phyloP scores from a whole-genome alignment of 331 rosid species.

The Quercus tomentella region DNA sequence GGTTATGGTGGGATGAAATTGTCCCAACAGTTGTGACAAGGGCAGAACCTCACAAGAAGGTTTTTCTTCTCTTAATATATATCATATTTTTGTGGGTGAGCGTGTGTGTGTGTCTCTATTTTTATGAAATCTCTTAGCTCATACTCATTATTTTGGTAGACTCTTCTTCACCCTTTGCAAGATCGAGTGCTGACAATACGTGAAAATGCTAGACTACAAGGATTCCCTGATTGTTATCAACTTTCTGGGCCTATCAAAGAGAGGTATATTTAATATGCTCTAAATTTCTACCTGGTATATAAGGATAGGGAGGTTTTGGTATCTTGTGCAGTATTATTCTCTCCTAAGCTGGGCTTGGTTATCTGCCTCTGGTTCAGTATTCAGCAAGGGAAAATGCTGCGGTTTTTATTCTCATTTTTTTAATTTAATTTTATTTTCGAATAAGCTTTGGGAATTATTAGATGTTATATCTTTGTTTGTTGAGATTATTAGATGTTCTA shows the following conservation, averaged over 20 bases:
- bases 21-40: constrained; percentile 41
- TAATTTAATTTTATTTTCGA: too few species aligned
- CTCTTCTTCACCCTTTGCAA: constrained; percentile 33
- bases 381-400: too few species aligned
- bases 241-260: constrained; percentile 35
- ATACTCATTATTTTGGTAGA: constrained; percentile 3
- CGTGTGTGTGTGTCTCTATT: neutral
- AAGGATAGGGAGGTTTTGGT: too few species aligned
- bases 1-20: constrained; percentile 49
- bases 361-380: too few species aligned
- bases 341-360: neutral
- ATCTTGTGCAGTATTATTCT: neutral
- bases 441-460: too few species aligned
- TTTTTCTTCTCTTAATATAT: neutral
- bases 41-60: constrained; percentile 48
- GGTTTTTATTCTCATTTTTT: too few species aligned
- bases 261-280: constrained; percentile 21
- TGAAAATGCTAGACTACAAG: constrained; percentile 44
- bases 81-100: neutral
- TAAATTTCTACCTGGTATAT: neutral
- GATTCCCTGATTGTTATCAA: constrained; percentile 42
- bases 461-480: too few species aligned
- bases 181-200: constrained; percentile 36
- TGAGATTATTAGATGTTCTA: too few species aligned
- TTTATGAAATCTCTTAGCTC: neutral